These are phyloP conservation scores for Aureobasidium sp. DNA, from an alignment of 2,329 filamentous ascomycete species.

Conservation along the genomic window DNA sequence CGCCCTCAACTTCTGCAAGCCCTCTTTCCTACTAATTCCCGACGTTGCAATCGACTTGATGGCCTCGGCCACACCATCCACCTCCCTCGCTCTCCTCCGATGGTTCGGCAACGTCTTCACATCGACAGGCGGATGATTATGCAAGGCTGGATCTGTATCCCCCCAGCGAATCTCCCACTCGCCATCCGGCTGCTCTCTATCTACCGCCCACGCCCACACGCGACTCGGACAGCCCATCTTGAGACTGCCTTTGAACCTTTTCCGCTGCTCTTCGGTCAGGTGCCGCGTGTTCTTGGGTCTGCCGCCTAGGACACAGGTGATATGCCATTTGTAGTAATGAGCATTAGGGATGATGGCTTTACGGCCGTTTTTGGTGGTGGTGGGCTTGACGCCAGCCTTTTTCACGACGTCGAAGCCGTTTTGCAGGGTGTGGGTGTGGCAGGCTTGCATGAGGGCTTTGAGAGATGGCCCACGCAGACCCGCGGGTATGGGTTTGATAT, in stretches of 20 bases:
- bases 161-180: conserved; percentile 10
- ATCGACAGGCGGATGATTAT: conserved; percentile 14
- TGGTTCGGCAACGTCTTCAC: conserved; percentile 5
- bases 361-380: background rate
- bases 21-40: background rate
- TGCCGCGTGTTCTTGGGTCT: conserved; percentile 3
- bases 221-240: background rate
- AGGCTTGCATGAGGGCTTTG: background rate
- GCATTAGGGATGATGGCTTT: background rate
- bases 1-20: background rate
- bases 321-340: conserved; percentile 1
- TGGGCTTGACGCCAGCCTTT: conserved; percentile 9
- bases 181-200: background rate
- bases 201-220: conserved; percentile 12
- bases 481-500: conserved; percentile 5
- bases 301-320: background rate
- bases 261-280: background rate
- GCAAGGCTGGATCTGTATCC: conserved; percentile 9
- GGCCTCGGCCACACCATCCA: background rate
- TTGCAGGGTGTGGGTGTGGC: conserved; percentile 3
- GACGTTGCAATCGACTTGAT: background rate
- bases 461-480: background rate
- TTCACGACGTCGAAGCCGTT: conserved; percentile 14
- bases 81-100: background rate
- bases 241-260: background rate